Base-by-base conservation (phyloP, 345 rosid species). In the Erucastrum elatum region DNA sequence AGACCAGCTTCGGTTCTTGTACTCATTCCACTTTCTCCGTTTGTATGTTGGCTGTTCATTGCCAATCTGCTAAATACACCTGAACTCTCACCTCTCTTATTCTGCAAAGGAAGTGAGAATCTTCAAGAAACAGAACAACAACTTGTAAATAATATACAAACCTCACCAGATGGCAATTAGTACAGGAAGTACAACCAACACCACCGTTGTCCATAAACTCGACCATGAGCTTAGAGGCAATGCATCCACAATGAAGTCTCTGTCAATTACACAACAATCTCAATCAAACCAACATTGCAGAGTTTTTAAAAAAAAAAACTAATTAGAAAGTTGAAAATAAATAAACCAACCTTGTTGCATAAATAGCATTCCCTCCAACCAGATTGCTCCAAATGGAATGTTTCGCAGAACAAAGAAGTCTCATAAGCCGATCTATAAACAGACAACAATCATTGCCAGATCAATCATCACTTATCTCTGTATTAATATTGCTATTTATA, bases 161-260 rank as follows among this genome's bases (percentile, higher is more conserved):
- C 79, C 92, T 85, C 73, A 93, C 88, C 72, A 82, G 39, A 75
- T 82, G 81, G 75, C 68, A 79, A 66, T 63, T 84, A 39, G 78
- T 68, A 82, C 98, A 94, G 61, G 81, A 64, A 5, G 81, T 53
- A 87, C 98, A 94, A 64, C 87, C 89, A 81, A 94, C 86, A 49
- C 98, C 98, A 37, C 96, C 98, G 77, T 53, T 81, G 83, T 94
- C 97, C 88, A 94, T 70, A 65, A 87, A 82, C 84, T 88, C 88
- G 58, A 92, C 49, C 72, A 87, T 76, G 12, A 55, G 80, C 64
- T 80, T 76, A 15, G 96, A 87, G 64, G 91, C 98, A 78, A 90
- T 82, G 75, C 98, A 94, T 59, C 98, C 98, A 86, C 97, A 94
- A 77, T 94, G 98, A 74, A 94, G 88, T 70, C 86, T 82, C 98